Conservation (phyloP, 2,329 filamentous ascomycete species). For the Talaromyces sp. region DNA sequence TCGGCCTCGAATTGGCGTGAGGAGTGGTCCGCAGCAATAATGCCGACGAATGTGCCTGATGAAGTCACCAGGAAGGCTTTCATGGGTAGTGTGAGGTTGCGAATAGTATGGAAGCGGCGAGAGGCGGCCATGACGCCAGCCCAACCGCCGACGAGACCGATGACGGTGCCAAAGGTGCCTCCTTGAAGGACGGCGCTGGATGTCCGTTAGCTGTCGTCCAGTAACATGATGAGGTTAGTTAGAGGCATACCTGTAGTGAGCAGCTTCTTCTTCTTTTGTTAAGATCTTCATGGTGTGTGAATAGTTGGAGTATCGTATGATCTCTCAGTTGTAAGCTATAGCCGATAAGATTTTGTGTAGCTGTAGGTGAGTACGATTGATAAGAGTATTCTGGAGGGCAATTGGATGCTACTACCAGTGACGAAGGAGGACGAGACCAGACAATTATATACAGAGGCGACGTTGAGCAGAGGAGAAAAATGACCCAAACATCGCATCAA, state of each 20-base stretch:
- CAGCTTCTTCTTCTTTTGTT: slow-evolving; percentile 85
- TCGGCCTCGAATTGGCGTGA: slow-evolving; percentile 67
- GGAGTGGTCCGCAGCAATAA: slow-evolving; percentile 76
- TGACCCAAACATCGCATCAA: not conserved
- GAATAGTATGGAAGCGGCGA: slow-evolving; percentile 71
- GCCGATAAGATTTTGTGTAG: not conserved
- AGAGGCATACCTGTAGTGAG: slow-evolving; percentile 67
- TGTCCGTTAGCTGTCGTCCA: slow-evolving; percentile 17
- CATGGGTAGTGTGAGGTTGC: slow-evolving; percentile 80
- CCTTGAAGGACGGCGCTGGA: slow-evolving; percentile 68
- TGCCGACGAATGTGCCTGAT: slow-evolving; percentile 76
- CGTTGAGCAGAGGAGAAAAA: not conserved
- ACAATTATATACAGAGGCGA: not conserved
- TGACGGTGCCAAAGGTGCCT: slow-evolving; percentile 66
- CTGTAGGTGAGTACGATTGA: not conserved
- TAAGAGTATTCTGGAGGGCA: not conserved
- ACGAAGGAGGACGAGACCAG: not conserved
- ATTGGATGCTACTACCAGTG: not conserved
- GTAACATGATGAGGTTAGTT: not conserved
- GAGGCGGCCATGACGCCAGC: slow-evolving; percentile 65
- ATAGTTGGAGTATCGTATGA: not conserved
- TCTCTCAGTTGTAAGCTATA: not conserved
- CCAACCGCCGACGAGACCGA: slow-evolving; percentile 65
- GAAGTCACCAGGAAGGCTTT: slow-evolving; percentile 86
- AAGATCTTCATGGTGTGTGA: slow-evolving; percentile 79